Percentiles rank a stretch among this genome's conserved stretches.
Evolutionary conservation across 2,329 filamentous ascomycete species (phyloP).

Genomic region (Colletotrichum theobromicola): DNA sequence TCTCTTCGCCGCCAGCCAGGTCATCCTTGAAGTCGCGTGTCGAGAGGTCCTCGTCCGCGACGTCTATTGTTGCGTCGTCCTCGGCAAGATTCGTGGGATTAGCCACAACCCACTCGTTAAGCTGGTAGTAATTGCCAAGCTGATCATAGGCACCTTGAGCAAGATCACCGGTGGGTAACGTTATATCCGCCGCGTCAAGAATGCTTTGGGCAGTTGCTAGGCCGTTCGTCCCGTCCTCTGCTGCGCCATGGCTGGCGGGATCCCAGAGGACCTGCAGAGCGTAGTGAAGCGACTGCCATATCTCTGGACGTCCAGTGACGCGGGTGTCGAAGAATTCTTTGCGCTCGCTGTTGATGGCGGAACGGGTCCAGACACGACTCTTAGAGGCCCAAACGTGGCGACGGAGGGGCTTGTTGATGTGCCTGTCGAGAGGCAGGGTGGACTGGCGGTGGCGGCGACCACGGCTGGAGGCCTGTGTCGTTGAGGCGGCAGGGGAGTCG

Average conservation of each 20-base stretch:
- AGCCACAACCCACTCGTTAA: slow-evolving; percentile 72
- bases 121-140: slow-evolving; percentile 70
- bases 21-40: slow-evolving; percentile 38
- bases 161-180: slow-evolving; percentile 74
- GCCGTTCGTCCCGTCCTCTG: slow-evolving; percentile 42
- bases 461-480: slow-evolving; percentile 21
- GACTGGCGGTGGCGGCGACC: slow-evolving; percentile 39
- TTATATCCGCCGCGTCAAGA: slow-evolving; percentile 78
- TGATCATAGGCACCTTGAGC: slow-evolving; percentile 76
- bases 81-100: slow-evolving; percentile 64
- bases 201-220: slow-evolving; percentile 79
- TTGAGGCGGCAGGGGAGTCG: slow-evolving; percentile 17
- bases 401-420: slow-evolving; percentile 73
- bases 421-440: slow-evolving; percentile 58
- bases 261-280: slow-evolving; percentile 73
- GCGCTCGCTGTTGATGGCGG: slow-evolving; percentile 72
- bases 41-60: slow-evolving; percentile 24
- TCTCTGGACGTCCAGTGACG: slow-evolving; percentile 76
- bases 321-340: slow-evolving; percentile 89
- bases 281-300: slow-evolving; percentile 78
- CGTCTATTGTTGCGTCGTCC: slow-evolving; percentile 51
- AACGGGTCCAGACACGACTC: slow-evolving; percentile 71
- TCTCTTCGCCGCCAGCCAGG: slow-evolving; percentile 40
- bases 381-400: slow-evolving; percentile 70
- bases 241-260: slow-evolving; percentile 44